Evolutionary conservation across 805 yeast genomes (phyloP).

Genomic region (Suhomyces sp.): DNA sequence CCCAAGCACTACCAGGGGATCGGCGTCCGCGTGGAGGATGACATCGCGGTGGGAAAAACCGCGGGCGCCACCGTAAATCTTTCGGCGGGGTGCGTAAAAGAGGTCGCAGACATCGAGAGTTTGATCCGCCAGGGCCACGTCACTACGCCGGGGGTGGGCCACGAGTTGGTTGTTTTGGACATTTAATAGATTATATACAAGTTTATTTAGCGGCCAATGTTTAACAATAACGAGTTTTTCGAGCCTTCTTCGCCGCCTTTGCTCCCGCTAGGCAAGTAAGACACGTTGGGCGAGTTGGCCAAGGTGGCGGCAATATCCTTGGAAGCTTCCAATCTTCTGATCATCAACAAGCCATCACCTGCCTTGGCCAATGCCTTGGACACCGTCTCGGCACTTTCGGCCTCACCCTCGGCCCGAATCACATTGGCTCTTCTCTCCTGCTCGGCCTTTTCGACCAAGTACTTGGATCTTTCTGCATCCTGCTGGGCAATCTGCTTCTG

Average conservation of each 20-base stretch:
- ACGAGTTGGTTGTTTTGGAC: conserved; percentile 28
- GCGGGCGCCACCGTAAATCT: conserved; percentile 49
- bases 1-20: conserved; percentile 82
- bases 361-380: conserved; percentile 90
- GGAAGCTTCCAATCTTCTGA: conserved; percentile 94
- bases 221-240: conserved; percentile 58
- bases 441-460: conserved; percentile 86
- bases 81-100: conserved; percentile 84
- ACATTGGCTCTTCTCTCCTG: conserved; percentile 95
- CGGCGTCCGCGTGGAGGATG: conserved; percentile 94
- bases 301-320: conserved; percentile 91
- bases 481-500: conserved; percentile 99
- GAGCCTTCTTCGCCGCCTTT: conserved; percentile 28
- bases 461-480: conserved; percentile 96
- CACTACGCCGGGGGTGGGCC: conserved; percentile 43
- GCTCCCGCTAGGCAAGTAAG: conserved; percentile 72
- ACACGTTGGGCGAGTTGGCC: conserved; percentile 78
- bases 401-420: conserved; percentile 98
- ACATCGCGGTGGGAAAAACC: conserved; percentile 73
- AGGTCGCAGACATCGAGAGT: conserved; percentile 74
- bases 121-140: conserved; percentile 56
- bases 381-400: conserved; percentile 94
- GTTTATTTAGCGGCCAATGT: conserved; percentile 56
- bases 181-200: conserved; percentile 6
- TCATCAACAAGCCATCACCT: conserved; percentile 92